Evolutionary conservation across 1,139 yeast genomes (phyloP).

Genomic region (Kodamaea sp.): DNA sequence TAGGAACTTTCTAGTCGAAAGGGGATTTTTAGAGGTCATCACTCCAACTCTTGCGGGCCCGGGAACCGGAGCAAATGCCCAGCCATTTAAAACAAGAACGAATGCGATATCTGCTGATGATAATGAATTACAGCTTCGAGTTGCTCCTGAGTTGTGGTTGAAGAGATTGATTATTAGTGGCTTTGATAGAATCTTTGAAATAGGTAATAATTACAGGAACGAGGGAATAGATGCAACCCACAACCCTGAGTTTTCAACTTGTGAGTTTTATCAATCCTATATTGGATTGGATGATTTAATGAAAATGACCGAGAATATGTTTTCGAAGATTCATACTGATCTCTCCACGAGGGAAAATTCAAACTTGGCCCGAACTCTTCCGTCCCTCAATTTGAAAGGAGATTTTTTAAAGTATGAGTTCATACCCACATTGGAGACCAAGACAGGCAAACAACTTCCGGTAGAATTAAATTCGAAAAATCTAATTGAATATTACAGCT

Average conservation of each 20-base stretch:
- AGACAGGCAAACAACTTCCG: constrained; percentile 46
- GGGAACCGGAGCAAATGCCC: constrained; percentile 89
- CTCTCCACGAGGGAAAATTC: constrained; percentile 12
- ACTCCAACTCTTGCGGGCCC: constrained; percentile 78
- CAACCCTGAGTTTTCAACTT: constrained; percentile 92
- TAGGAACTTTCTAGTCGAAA: constrained; percentile 53
- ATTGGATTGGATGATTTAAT: constrained; percentile 71
- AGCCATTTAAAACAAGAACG: constrained; percentile 68
- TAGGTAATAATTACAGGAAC: constrained; percentile 83
- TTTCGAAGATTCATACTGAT: constrained; percentile 36
- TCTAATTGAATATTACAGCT: constrained; percentile 39
- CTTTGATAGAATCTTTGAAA: constrained; percentile 81
- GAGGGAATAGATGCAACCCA: constrained; percentile 94
- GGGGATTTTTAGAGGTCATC: constrained; percentile 77
- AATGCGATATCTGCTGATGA: constrained; percentile 42
- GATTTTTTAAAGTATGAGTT: constrained; percentile 53
- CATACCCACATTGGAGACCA: constrained; percentile 53
- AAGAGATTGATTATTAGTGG: constrained; percentile 82
- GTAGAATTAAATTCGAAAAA: constrained; percentile 34
- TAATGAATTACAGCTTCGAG: constrained; percentile 59
- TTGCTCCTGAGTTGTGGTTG: constrained; percentile 95
- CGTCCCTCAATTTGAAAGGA: constrained; percentile 17
- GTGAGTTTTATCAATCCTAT: constrained; percentile 88
- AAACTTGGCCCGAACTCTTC: constrained; percentile 14
- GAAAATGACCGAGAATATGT: constrained; percentile 59